Evolutionary conservation across 2,329 filamentous ascomycete species (phyloP), one percentile per base, ranked within the genome.

Genomic region (Salinomyces thailandicus): DNA sequence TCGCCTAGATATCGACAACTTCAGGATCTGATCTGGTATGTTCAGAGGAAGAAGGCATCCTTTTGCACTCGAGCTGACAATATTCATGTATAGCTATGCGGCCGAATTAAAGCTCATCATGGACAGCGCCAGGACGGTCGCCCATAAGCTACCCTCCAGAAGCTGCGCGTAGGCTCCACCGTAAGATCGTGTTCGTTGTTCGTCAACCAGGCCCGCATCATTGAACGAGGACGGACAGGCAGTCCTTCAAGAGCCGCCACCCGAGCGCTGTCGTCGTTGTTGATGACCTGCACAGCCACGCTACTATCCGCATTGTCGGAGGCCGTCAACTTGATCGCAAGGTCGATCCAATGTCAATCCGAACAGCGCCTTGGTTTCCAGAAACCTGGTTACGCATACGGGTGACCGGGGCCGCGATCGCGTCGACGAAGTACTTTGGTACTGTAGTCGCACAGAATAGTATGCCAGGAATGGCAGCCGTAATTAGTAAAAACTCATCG

Each of bases 261-360:
- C 27, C 47, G 39, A 5, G 47, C 41, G 14, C 32, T 35, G 26
- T 48, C 46, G 28, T 45, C 41, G 28, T 48, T 52, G 39, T 62
- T 59, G 36, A 60, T 59, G 31, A 62, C 49, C 42, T 62, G 57
- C 22, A 61, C 52, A n/a, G 51, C 50, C 19, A 57, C 47, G 3
- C 31, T 52, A 5, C 57, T 55, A 44, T 62, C 58, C 4, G 39
- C 42, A 36, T 60, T 60, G 16, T 41, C 28, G 32, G 60, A 60
- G 9, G 54, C 57, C 1, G 44, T 49, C n/a, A 46, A 45, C 36
- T 59, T 61, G 26, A 61, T 31, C 39, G 27, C 22, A 5, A 3
- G 2, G 11, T 8, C 11, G 27, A 30, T 24, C 7, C 20, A 4
- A 30, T 14, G 3, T 30, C 27, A 15, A 30, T 5, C 5, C 27